A percentile compares a stretch with the other conserved stretches of the same genome.
phyloP scores from a whole-genome alignment of 371 early-diverging fungal genomes.

The Ecytonucleospora hepatopenaei region DNA sequence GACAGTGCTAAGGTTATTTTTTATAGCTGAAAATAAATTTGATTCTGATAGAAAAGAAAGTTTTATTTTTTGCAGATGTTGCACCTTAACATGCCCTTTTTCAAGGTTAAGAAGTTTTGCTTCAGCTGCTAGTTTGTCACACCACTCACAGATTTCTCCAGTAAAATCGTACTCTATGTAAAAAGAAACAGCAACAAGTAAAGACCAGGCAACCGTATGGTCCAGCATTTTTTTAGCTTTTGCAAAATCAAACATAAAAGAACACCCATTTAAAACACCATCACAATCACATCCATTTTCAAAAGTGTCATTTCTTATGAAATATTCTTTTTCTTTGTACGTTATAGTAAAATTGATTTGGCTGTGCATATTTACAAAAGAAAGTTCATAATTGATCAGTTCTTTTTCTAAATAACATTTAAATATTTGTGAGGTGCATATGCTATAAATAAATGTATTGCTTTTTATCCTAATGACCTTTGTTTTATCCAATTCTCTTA shows the following conservation, averaged over 20 bases:
- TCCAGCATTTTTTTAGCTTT: slow-evolving; percentile 9
- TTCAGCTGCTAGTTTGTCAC: background rate
- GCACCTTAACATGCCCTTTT: background rate
- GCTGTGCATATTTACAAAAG: background rate
- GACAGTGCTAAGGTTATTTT: background rate
- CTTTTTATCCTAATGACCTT: slow-evolving; percentile 2
- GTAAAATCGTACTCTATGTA: slow-evolving; percentile 5
- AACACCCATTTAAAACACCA: background rate
- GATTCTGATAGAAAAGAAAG: slow-evolving; percentile 6
- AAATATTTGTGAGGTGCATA: slow-evolving; percentile 15
- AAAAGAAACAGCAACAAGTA: background rate
- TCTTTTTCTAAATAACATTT: slow-evolving; percentile 15
- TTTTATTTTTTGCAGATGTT: background rate
- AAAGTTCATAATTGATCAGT: slow-evolving; percentile 16
- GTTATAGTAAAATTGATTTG: background rate
- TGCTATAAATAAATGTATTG: background rate
- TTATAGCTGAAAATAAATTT: slow-evolving; percentile 2
- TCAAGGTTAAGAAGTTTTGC: background rate
- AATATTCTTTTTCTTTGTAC: background rate
- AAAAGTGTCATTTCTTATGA: background rate
- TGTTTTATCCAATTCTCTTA: background rate
- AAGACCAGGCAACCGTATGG: slow-evolving; percentile 5
- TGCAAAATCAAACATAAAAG: background rate
- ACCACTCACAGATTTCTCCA: background rate
- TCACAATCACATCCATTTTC: slow-evolving; percentile 1